Base-by-base conservation (phyloP, 768 basidiomycete species). In the Vishniacozyma victoriae region DNA sequence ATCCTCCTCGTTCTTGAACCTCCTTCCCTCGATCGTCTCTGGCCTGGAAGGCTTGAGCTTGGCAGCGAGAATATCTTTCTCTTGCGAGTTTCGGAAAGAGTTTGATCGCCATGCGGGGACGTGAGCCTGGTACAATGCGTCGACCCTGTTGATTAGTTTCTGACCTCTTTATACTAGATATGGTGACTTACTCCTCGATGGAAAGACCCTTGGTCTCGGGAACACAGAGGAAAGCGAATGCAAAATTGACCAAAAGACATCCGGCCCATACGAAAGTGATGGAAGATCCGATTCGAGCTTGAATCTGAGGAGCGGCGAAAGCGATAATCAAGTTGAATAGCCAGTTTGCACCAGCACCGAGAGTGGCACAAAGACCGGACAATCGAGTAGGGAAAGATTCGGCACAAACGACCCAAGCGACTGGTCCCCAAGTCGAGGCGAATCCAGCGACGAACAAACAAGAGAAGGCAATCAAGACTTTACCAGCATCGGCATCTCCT, bases 221-320 rank as follows among this genome's bases (percentile, higher is more conserved):
- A 36, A 72, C 67, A 48, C 67, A 69, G 55, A 65, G 57, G 63
- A 67, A 69, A 31, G 67, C 64, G 50, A 70, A 72, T 37, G 57
- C 41, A 57, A 62, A 63, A 14, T 54, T 56, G n/a, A 56, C 22
- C 26, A 48, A 57, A 46, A 70, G 62, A 48, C 62, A 67, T 13
- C 65, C 69, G 6, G 69, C 63, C 69, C 69, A 71, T 37, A 69
- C 64, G 41, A 71, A 71, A 39, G 64, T 67, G 58, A 72, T 72
- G 35, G 58, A 59, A 35, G 71, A 68, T 16, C 71, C 69, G 46
- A 72, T 69, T 35, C 50, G 60, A 15, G 54, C 48, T 47, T 68
- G 66, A 38, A 71, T 64, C 44, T 70, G 62, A 15, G 72, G 72
- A 16, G 70, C 62, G 41, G 69, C 71, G 44, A 72, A 72, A 22